Evolutionary conservation across 805 yeast species (phyloP).

Genomic region (Ogataea angusta): DNA sequence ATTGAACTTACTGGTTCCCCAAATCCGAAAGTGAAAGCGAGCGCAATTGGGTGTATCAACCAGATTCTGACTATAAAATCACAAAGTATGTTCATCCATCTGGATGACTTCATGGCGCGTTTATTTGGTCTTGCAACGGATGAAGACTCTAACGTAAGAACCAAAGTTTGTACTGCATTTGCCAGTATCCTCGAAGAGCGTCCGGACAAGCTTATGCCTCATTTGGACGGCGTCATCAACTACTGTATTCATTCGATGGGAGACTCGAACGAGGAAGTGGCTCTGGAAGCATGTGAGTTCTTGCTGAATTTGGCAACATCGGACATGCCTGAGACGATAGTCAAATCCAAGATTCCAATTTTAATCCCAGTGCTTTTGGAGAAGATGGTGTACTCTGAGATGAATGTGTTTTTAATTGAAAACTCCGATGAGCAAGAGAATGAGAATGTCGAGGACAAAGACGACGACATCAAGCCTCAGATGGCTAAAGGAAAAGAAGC

Average conservation of each 20-base stretch:
- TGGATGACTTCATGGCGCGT: slow-evolving; percentile 63
- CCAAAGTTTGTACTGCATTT: slow-evolving; percentile 76
- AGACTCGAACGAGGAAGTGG: slow-evolving; percentile 64
- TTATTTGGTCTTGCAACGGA: slow-evolving; percentile 71
- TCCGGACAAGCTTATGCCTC: slow-evolving; percentile 78
- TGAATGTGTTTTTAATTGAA: slow-evolving; percentile 65
- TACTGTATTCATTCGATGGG: slow-evolving; percentile 79
- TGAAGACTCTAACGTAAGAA: slow-evolving; percentile 54
- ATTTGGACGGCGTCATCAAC: slow-evolving; percentile 79
- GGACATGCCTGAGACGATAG: slow-evolving; percentile 50
- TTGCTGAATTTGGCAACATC: slow-evolving; percentile 70
- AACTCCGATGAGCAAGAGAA: slow-evolving; percentile 70
- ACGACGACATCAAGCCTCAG: slow-evolving; percentile 83
- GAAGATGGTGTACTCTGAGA: slow-evolving; percentile 86
- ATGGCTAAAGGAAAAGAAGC: slow-evolving; percentile 62
- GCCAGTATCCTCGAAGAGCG: slow-evolving; percentile 65
- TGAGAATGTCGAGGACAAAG: slow-evolving; percentile 73
- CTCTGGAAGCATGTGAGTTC: slow-evolving; percentile 92
- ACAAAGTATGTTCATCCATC: slow-evolving; percentile 58
- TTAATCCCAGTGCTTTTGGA: slow-evolving; percentile 76
- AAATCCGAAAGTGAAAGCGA: slow-evolving; percentile 51
- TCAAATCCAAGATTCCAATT: slow-evolving; percentile 53
- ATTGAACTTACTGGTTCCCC: slow-evolving; percentile 46
- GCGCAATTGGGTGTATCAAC: slow-evolving; percentile 67
- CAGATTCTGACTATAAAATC: slow-evolving; percentile 69